A percentile compares a stretch with the other conserved stretches of the same genome.
These are phyloP conservation scores for Angomonas deanei DNA, from an alignment of 208 protist genomes.

Conservation along the genomic window DNA sequence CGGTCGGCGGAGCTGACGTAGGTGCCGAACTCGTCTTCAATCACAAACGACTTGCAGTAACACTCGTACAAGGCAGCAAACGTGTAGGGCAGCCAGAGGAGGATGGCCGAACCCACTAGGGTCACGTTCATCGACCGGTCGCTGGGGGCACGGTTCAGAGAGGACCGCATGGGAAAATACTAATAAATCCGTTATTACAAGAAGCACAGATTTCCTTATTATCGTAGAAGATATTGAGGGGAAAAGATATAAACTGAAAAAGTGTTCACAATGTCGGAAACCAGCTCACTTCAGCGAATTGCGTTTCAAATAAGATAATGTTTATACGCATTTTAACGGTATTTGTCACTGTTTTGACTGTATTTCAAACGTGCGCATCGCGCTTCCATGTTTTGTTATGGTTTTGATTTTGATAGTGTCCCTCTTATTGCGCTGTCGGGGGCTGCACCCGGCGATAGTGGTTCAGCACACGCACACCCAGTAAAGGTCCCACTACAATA, in stretches of 20 bases:
- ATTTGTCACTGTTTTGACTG: background rate
- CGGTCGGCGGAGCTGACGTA: background rate
- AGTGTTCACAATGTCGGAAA: too few relatives aligned
- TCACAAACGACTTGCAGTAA: slow-evolving; percentile 47
- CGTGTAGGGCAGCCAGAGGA: slow-evolving; percentile 70
- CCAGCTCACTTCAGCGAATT: too few relatives aligned
- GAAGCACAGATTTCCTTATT: background rate
- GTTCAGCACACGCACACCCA: slow-evolving; percentile 6
- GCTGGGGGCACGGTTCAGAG: background rate
- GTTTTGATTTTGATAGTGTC: too few relatives aligned
- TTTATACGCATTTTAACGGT: too few relatives aligned
- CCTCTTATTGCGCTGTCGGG: too few relatives aligned
- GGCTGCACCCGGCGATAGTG: background rate
- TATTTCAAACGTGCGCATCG: background rate
- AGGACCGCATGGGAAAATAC: too few relatives aligned
- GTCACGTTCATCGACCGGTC: slow-evolving; percentile 22
- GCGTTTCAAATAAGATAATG: too few relatives aligned
- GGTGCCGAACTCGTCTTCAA: slow-evolving; percentile 10
- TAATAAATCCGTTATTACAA: too few relatives aligned
- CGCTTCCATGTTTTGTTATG: too few relatives aligned
- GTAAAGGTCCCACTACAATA: slow-evolving; percentile 15
- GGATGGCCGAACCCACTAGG: slow-evolving; percentile 30
- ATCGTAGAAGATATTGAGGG: too few relatives aligned
- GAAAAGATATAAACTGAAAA: too few relatives aligned
- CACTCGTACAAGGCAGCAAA: slow-evolving; percentile 54